Evolutionary conservation across 495 filamentous ascomycete genomes (phyloP).

Genomic region (Apodospora peruviana): DNA sequence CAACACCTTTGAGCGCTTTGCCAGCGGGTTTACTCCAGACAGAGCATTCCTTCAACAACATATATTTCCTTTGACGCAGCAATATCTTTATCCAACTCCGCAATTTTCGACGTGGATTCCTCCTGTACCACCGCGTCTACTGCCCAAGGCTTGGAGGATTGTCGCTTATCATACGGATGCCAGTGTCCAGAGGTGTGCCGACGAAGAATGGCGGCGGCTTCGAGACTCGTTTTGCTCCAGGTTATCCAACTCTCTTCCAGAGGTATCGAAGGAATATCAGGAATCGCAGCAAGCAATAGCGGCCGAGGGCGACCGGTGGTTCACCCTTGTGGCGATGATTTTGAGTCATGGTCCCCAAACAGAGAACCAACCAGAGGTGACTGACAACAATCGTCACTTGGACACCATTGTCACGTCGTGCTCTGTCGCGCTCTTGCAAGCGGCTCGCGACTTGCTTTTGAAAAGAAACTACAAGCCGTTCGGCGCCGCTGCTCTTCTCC

Average conservation of each 20-base stretch:
- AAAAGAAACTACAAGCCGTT: slow-evolving; percentile 76
- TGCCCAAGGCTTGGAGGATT: slow-evolving; percentile 27
- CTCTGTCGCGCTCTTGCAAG: slow-evolving; percentile 25
- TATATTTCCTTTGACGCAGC: slow-evolving; percentile 33
- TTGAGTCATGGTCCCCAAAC: no score
- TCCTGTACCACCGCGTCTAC: slow-evolving; percentile 20
- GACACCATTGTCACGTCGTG: slow-evolving; percentile 3
- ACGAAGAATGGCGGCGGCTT: slow-evolving; percentile 47
- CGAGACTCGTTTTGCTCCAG: slow-evolving; percentile 51
- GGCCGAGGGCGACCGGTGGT: slow-evolving; percentile 56
- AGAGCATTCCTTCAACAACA: slow-evolving; percentile 38
- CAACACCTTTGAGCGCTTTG: slow-evolving; percentile 46
- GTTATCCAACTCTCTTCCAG: slow-evolving; percentile 66
- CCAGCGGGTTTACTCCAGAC: slow-evolving; percentile 26
- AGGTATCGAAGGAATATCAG: slow-evolving; percentile 68
- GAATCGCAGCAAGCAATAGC: slow-evolving; percentile 63
- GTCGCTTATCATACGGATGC: slow-evolving; percentile 19
- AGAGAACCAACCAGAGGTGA: not conserved
- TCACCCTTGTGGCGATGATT: slow-evolving; percentile 50
- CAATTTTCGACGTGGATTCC: slow-evolving; percentile 30
- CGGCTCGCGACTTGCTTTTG: slow-evolving; percentile 25
- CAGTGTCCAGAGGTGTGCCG: slow-evolving; percentile 7
- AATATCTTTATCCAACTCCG: slow-evolving; percentile 32
- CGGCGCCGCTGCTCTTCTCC: slow-evolving; percentile 62
- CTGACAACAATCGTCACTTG: slow-evolving; percentile 1